Evolutionary conservation across 495 filamentous ascomycete species (phyloP), one percentile per base, ranked within the genome.

Genomic region (Lasiosphaeria hispida): DNA sequence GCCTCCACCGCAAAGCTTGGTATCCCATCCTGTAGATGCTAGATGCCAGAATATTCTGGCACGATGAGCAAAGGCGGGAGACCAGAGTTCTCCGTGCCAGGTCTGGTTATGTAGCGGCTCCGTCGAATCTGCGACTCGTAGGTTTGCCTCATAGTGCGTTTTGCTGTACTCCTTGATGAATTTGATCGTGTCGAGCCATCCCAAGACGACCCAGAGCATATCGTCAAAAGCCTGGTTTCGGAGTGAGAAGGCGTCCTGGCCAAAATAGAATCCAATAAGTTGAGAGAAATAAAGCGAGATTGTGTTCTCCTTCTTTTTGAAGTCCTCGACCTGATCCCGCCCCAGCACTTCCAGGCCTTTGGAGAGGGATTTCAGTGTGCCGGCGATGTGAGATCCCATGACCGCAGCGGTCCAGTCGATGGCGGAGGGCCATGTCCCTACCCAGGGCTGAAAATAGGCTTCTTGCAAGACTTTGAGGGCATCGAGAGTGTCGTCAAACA

Each of bases 361-460:
- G 5, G 89, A 84, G 56, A 96, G 73, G 14, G 87, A 82, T 13
- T 76, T 75, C 2, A 93, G 77, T 0, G 86, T 77, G 14, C 83
- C 87, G 0, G 88, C 87, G 48, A 97, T 72, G 50, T 94, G 85
- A 0, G 93, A 95, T 36, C 86, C 86, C 67, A 93, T 75, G 4
- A 97, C 90, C 1, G 94, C 93, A 6, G 87, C 85, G 1, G 93
- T 97, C 93, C 93, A 97, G 78, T 97, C 94, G 59, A 96, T 96
- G 13, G 88, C 81, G 9, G 75, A 75, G 9, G 94, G 91, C 91
- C 92, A 97, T 13, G 82, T 91, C 19, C 91, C 92, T 11, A 86
- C 68, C 81, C 87, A 87, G 30, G 87, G 69, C 51, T 85, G 76
- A 69, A 95, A 97, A 71, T 88, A 96, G 13, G 78, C 69, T 30